Base-by-base conservation (phyloP, 495 filamentous ascomycete genomes). In the Rhypophila decipiens region DNA sequence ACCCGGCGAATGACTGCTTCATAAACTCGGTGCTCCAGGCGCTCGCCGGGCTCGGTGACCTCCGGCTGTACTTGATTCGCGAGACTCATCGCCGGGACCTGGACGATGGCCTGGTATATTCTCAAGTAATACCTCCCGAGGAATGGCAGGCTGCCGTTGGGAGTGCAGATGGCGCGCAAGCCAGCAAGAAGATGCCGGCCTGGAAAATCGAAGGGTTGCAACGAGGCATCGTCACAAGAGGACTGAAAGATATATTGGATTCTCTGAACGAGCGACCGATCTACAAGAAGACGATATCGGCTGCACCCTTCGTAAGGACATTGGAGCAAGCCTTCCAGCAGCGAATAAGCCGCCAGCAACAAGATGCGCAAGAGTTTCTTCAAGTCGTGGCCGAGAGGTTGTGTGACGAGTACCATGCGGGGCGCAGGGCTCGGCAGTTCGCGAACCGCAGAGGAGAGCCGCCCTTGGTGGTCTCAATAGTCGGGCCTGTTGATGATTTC, bases 291-390 rank as follows among this genome's bases (percentile, higher is more conserved):
- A 95, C 87, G 0, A 95, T 97, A 50, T 90, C 90, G 13, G 87
- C 90, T 18, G 77, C 75, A 2, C 69, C 72, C 1, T 97, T 99
- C 60, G 82, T 99, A 15, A 64, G 74, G 44, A 80, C 82, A 0
- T 68, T 99, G 21, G 93, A 99, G 67, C 72, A 73, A 31, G 89
- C 91, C 4, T 99, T 95, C 60, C 77, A 82, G 23, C 88, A 90
- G 49, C 82, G 85, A 35, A 91, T 99, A 58, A 95, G 86, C 57
- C 84, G 93, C 39, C 84, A 88, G 49, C 94, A 99, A 62, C 94
- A 99, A 65, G 93, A 99, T 69, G 93, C 93, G n/a, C 93, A 99
- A 59, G 93, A 99, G 62, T 94, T 99, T 48, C 57, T 99, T 44
- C 93, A 99, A 65, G 79, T 97, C 39, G 84, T 99, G 17, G 83